Conservation (phyloP, 2,329 filamentous ascomycete genomes). For the Metarhizium anisopliae region DNA sequence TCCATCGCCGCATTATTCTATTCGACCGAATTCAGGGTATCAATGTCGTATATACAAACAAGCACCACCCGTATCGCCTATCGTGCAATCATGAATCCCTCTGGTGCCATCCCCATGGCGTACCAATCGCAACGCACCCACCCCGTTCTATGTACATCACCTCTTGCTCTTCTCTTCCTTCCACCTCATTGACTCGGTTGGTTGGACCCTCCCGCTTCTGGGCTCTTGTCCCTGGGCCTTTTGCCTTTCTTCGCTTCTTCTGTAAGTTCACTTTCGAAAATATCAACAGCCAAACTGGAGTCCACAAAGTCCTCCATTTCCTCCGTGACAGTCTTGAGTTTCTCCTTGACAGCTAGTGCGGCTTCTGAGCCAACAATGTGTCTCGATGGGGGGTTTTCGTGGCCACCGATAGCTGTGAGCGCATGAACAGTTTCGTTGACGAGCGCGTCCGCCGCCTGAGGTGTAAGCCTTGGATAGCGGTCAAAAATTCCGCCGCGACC, state of each 20-base stretch:
- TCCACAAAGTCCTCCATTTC: slow-evolving; percentile 95
- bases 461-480: slow-evolving; percentile 66
- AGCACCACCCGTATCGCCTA: neutral
- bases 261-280: slow-evolving; percentile 49
- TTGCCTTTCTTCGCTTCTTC: slow-evolving; percentile 38
- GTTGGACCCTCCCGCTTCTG: slow-evolving; percentile 3
- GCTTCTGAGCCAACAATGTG: slow-evolving; percentile 93
- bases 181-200: neutral
- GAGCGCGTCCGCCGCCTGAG: slow-evolving; percentile 59
- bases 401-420: slow-evolving; percentile 82
- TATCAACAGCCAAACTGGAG: slow-evolving; percentile 77
- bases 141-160: too few species aligned
- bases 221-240: slow-evolving; percentile 14
- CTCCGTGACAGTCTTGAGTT: slow-evolving; percentile 91
- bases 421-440: slow-evolving; percentile 88
- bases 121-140: neutral
- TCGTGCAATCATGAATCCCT: neutral
- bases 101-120: neutral
- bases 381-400: slow-evolving; percentile 88
- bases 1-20: neutral
- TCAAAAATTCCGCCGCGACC: slow-evolving; percentile 42
- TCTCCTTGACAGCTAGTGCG: slow-evolving; percentile 82
- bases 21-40: neutral
- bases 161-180: neutral
- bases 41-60: neutral